phyloP scores from a whole-genome alignment of 257 asterid genomes.

The Lithospermum erythrorhizon region DNA sequence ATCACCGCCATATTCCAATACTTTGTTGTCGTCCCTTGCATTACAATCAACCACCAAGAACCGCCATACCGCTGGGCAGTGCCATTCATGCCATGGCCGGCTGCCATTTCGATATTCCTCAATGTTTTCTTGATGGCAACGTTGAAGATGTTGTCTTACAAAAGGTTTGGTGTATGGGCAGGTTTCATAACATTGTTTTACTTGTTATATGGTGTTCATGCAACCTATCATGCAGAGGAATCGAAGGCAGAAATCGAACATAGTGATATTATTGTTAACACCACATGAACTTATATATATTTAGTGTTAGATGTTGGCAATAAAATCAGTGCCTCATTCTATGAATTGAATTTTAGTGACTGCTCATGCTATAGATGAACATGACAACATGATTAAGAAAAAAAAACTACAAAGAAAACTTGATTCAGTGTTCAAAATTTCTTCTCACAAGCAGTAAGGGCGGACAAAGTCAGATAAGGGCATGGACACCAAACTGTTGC shows the following conservation, averaged over 20 bases:
- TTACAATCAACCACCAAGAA: background rate
- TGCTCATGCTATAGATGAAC: background rate
- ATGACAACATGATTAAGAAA: background rate
- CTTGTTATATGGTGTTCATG: slow-evolving; percentile 32
- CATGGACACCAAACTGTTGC: slow-evolving; percentile 79
- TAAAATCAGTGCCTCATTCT: background rate
- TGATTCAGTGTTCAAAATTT: background rate
- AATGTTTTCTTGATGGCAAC: slow-evolving; percentile 32
- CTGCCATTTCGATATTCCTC: slow-evolving; percentile 27
- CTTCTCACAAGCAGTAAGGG: background rate
- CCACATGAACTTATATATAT: background rate
- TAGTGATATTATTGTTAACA: slow-evolving; percentile 1
- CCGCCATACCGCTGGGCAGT: slow-evolving; percentile 22
- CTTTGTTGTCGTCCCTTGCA: background rate
- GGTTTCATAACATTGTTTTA: slow-evolving; percentile 21
- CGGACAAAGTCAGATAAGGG: slow-evolving; percentile 49
- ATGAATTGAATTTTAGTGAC: background rate
- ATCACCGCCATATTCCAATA: slow-evolving; percentile 16
- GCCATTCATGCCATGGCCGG: slow-evolving; percentile 40
- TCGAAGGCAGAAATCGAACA: slow-evolving; percentile 3
- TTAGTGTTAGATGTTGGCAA: background rate
- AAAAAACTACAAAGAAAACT: background rate
- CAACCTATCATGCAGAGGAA: slow-evolving; percentile 30
- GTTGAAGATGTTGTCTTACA: slow-evolving; percentile 19
- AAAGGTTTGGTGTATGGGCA: slow-evolving; percentile 31